A percentile compares a stretch with the other conserved stretches of the same genome.
Conservation (phyloP, 2,329 filamentous ascomycete species). For the Lachnellula cervina region DNA sequence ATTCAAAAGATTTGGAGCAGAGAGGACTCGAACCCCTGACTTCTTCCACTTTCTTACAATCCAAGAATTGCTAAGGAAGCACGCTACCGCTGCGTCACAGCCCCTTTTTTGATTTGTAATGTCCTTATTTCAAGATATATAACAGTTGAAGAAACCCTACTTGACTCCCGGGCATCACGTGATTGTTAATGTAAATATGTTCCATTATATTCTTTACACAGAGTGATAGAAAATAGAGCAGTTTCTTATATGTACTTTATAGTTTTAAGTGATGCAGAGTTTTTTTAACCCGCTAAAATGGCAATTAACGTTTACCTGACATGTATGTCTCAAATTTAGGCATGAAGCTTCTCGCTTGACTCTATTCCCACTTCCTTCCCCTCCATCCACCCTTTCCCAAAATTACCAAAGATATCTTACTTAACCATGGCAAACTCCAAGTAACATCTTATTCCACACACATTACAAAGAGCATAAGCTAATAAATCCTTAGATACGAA, state of each 20-base stretch:
- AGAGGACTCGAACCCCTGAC: neutral
- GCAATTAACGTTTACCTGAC: too few relatives aligned
- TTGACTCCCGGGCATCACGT: neutral
- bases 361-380: neutral
- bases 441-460: conserved; percentile 8
- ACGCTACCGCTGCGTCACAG: conserved; percentile 3
- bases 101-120: neutral
- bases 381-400: neutral
- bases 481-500: conserved; percentile 61
- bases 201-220: too few relatives aligned
- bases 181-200: too few relatives aligned
- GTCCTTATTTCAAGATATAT: neutral
- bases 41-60: conserved; percentile 2
- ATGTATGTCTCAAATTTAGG: too few relatives aligned
- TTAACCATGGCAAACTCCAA: conserved; percentile 29
- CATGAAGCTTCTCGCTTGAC: neutral
- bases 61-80: conserved; percentile 1
- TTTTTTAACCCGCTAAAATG: too few relatives aligned
- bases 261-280: too few relatives aligned
- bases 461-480: neutral
- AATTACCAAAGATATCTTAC: neutral
- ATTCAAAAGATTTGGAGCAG: neutral
- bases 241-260: too few relatives aligned
- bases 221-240: too few relatives aligned
- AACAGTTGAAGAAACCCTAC: neutral